Conservation (phyloP, 805 yeast species). For the Saturnispora mendoncae region DNA sequence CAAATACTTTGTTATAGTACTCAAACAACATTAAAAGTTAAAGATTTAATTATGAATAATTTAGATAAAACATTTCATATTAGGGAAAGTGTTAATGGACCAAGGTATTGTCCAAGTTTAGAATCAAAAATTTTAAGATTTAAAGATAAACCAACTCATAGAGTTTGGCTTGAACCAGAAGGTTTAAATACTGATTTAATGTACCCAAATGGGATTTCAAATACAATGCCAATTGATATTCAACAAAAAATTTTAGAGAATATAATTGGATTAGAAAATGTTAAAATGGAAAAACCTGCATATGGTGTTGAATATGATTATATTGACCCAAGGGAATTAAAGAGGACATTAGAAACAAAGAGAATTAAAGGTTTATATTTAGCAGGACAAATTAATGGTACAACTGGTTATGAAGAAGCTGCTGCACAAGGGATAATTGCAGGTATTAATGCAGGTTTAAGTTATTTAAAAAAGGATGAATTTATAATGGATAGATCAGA, state of each 20-base stretch:
- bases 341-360: conserved; percentile 73
- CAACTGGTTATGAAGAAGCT: conserved; percentile 98
- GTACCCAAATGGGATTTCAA: conserved; percentile 93
- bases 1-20: conserved; percentile 74
- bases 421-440: conserved; percentile 95
- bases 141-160: conserved; percentile 64
- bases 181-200: conserved; percentile 81
- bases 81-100: conserved; percentile 89
- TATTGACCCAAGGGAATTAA: conserved; percentile 85
- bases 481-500: conserved; percentile 63
- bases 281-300: conserved; percentile 86
- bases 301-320: conserved; percentile 99
- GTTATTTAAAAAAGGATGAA: conserved; percentile 25
- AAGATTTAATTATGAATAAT: conserved; percentile 57
- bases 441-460: conserved; percentile 87
- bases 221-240: conserved; percentile 92
- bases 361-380: conserved; percentile 65
- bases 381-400: conserved; percentile 98
- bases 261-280: conserved; percentile 86
- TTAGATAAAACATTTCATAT: conserved; percentile 83
- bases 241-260: conserved; percentile 65
- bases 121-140: conserved; percentile 83
- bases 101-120: conserved; percentile 94
- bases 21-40: conserved; percentile 65
- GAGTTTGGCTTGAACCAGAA: conserved; percentile 95